Conservation (phyloP, 768 basidiomycete genomes). For the Crucibulum laeve region DNA sequence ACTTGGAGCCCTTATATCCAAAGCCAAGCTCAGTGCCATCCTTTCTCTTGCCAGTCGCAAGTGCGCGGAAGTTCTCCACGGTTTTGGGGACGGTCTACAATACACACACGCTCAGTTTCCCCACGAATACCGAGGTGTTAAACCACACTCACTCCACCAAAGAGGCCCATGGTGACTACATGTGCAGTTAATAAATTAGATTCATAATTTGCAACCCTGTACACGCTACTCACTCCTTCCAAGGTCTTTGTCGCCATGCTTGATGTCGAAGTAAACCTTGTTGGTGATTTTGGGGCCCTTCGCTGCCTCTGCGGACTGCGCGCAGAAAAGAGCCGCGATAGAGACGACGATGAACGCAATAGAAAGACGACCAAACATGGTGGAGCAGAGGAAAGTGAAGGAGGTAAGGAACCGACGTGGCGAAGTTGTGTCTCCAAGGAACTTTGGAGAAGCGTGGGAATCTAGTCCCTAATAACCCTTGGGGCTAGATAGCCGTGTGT, state of each 20-base stretch:
- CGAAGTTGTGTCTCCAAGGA: conserved; percentile 7
- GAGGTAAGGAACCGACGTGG: conserved; percentile 13
- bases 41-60: conserved; percentile 80
- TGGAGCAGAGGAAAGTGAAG: conserved; percentile 15
- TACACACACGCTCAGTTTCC: too few relatives aligned
- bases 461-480: not conserved
- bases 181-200: conserved; percentile 8
- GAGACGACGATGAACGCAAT: conserved; percentile 60
- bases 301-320: conserved; percentile 69
- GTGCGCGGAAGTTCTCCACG: conserved; percentile 94
- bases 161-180: conserved; percentile 82
- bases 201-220: conserved; percentile 3
- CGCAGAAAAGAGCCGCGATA: conserved; percentile 66
- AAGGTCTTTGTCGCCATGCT: conserved; percentile 83
- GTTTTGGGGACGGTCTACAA: conserved; percentile 90
- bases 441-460: conserved; percentile 1
- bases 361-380: conserved; percentile 62
- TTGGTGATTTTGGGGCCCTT: conserved; percentile 89
- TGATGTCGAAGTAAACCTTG: conserved; percentile 93
- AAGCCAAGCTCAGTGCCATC: conserved; percentile 75
- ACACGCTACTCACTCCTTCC: conserved; percentile 61
- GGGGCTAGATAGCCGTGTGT: too few relatives aligned
- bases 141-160: conserved; percentile 63
- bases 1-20: conserved; percentile 93
- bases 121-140: not conserved